These are phyloP conservation scores for Fennellomyces sp. DNA, from an alignment of 371 early-diverging fungal genomes.

Conservation along the genomic window DNA sequence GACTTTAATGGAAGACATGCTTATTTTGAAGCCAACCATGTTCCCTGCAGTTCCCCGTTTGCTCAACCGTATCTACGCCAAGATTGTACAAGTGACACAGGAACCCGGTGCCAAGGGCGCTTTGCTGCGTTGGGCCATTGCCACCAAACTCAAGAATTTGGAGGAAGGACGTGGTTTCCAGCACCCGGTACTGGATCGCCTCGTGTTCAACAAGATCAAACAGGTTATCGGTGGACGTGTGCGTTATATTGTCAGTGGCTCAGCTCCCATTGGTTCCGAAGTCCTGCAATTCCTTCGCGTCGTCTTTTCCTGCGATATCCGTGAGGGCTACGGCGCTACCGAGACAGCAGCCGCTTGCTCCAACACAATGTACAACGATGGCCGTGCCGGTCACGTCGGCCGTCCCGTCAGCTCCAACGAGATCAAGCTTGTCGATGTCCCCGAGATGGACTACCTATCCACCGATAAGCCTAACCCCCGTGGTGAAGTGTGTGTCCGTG, in stretches of 20 bases:
- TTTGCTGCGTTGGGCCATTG: slow-evolving; percentile 57
- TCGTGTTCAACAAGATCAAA: slow-evolving; percentile 88
- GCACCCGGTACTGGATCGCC: slow-evolving; percentile 84
- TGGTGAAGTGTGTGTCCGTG: slow-evolving; percentile 93
- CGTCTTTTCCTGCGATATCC: slow-evolving; percentile 65
- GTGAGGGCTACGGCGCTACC: slow-evolving; percentile 90
- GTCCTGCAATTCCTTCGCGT: slow-evolving; percentile 89
- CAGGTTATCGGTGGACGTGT: slow-evolving; percentile 91
- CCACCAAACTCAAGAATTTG: slow-evolving; percentile 59
- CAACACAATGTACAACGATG: slow-evolving; percentile 46
- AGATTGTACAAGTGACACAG: slow-evolving; percentile 69
- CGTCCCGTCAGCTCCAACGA: slow-evolving; percentile 60
- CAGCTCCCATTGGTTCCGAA: slow-evolving; percentile 90
- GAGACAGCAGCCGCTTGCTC: slow-evolving; percentile 74
- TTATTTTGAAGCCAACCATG: slow-evolving; percentile 77
- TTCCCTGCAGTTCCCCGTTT: slow-evolving; percentile 91
- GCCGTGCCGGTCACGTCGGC: slow-evolving; percentile 76
- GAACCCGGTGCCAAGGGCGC: slow-evolving; percentile 64
- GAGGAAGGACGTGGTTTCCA: slow-evolving; percentile 58
- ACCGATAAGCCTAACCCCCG: slow-evolving; percentile 78
- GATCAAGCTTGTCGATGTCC: slow-evolving; percentile 88
- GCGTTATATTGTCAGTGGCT: slow-evolving; percentile 77
- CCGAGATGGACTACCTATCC: slow-evolving; percentile 85
- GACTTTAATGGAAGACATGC: slow-evolving; percentile 82
- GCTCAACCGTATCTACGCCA: slow-evolving; percentile 88